Evolutionary conservation across 2,329 filamentous ascomycete species (phyloP), one percentile per base, ranked within the genome.

Genomic region (Metarhizium brunneum): DNA sequence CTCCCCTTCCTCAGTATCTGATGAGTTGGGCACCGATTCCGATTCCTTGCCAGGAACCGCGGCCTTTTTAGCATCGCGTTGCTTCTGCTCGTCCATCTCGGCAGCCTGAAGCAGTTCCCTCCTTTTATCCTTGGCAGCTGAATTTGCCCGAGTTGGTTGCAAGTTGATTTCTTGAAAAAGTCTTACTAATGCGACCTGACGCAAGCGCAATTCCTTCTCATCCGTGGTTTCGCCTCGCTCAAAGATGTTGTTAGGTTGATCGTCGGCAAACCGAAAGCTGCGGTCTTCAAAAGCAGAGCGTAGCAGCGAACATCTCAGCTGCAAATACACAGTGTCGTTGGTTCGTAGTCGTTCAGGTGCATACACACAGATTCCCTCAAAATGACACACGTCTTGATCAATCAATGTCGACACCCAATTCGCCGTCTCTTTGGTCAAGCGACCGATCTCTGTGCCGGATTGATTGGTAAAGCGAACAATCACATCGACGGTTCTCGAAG

Each of bases 291-390:
- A 97, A 0, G 90, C 87, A 18, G 82, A 82, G 57, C 76, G 82
- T 16, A 94, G 76, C 43, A 99, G 69, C 55, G 80, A 95, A 65
- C 88, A 94, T 54, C 82, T 81, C 48, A 99, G 72, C 68, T 99
- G 94, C 6, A 99, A 70, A 63, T 92, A 95, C n/a, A 99, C 80
- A 0, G 91, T 97, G 64, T 99, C 94, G 65, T 95, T 96, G 8
- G 92, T 94, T 52, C 89, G 81, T 50, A 97, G 71, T 50, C 83
- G 78, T 55, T 97, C 92, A 0, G 92, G 92, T 0, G 89, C 89
- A 69, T 88, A 97, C 2, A 99, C 90, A 64, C 91, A 96, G 13
- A 81, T 84, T 6, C 88, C 94, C 62, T 95, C 88, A 59, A 99
- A 95, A 25, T 75, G 81, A 74, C 92, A 96, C 3, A 96, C 80